phyloP scores from a whole-genome alignment of 2,329 filamentous ascomycete species.

The Ampelomyces quisqualis region DNA sequence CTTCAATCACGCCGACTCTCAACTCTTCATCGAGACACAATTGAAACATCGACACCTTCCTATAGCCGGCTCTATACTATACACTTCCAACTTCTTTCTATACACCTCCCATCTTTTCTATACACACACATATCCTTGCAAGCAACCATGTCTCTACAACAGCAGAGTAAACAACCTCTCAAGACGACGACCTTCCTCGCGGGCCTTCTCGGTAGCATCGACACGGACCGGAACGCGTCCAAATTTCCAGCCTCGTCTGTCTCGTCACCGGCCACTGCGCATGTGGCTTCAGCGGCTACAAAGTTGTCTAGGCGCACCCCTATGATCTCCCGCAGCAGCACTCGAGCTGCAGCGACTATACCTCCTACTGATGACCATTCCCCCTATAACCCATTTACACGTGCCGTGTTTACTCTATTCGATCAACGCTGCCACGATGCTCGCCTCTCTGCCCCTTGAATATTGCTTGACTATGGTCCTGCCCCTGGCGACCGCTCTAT shows the following conservation, averaged over 20 bases:
- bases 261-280: not conserved
- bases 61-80: not conserved
- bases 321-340: too few relatives aligned
- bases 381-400: too few relatives aligned
- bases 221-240: not conserved
- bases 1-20: too few relatives aligned
- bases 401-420: too few relatives aligned
- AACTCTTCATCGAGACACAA: conserved; percentile 7
- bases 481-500: not conserved
- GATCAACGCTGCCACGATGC: not conserved
- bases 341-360: too few relatives aligned
- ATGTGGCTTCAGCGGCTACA: not conserved
- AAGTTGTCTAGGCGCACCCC: too few relatives aligned
- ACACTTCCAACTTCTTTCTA: not conserved
- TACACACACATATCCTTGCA: not conserved
- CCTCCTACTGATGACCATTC: too few relatives aligned
- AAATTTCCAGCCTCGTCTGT: not conserved
- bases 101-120: not conserved
- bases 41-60: too few relatives aligned
- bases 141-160: not conserved
- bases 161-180: not conserved
- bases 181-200: not conserved
- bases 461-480: not conserved
- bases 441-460: too few relatives aligned
- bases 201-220: not conserved